Percentiles rank a stretch among this genome's conserved stretches.
Evolutionary conservation across 495 filamentous ascomycete genomes (phyloP).

Genomic region (Pyrenula massariospora): DNA sequence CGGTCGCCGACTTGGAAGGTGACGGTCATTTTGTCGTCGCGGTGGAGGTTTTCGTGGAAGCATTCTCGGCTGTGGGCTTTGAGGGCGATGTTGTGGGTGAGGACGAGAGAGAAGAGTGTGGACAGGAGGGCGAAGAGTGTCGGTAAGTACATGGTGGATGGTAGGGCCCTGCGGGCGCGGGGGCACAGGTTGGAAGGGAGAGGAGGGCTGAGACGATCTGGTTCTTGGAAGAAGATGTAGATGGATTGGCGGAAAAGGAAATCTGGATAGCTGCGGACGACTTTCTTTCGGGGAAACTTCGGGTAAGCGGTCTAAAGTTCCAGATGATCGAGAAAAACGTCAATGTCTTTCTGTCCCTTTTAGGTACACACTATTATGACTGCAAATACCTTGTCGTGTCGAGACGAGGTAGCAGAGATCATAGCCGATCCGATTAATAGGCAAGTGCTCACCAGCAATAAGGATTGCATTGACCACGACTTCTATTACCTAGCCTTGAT

Average conservation of each 20-base stretch:
- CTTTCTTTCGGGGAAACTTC: no score
- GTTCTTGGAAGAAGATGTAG: constrained; percentile 8
- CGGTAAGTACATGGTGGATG: constrained; percentile 41
- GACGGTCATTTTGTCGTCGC: constrained; percentile 95
- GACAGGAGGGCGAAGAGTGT: constrained; percentile 44
- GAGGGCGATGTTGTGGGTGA: constrained; percentile 91
- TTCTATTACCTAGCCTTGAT: no score
- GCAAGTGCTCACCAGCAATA: no score
- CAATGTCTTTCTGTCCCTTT: no score
- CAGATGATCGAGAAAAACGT: no score
- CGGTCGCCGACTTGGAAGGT: constrained; percentile 96
- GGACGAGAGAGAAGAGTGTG: constrained; percentile 49
- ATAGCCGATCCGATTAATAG: no score
- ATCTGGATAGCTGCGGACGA: background rate
- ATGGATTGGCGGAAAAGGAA: background rate
- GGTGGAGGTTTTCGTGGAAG: constrained; percentile 89
- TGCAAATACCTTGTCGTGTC: no score
- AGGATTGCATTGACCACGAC: no score
- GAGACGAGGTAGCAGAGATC: no score
- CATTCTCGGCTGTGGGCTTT: constrained; percentile 85
- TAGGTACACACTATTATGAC: no score
- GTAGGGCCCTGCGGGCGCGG: background rate
- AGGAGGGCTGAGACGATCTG: constrained; percentile 3
- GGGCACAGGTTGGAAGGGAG: constrained; percentile 5
- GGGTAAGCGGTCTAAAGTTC: no score